Evolutionary conservation across 345 rosid species (phyloP).

Genomic region (Rhizophora apiculata): DNA sequence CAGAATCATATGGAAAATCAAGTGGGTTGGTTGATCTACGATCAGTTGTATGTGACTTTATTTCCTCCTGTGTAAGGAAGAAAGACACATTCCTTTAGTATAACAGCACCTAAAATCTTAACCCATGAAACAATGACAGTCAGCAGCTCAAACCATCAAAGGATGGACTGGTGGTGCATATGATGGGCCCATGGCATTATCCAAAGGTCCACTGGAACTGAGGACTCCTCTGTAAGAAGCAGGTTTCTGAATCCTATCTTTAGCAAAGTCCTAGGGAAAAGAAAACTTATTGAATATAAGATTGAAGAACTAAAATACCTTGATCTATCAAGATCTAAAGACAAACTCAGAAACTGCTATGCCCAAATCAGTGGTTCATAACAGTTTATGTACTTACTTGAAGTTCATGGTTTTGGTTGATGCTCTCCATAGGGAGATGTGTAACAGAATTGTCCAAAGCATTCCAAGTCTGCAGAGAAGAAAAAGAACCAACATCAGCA

Average conservation of each 20-base stretch:
- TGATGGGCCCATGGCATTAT: conserved; percentile 30
- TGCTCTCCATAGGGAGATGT: conserved; percentile 34
- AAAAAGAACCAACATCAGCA: conserved; percentile 10
- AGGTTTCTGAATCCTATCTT: conserved; percentile 32
- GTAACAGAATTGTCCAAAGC: conserved; percentile 53
- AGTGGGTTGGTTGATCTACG: conserved; percentile 76
- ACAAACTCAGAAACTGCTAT: conserved; percentile 43
- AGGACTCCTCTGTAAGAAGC: conserved; percentile 24
- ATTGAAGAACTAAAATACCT: conserved; percentile 10
- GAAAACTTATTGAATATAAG: conserved; percentile 20
- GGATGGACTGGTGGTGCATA: conserved; percentile 36
- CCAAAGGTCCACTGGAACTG: conserved; percentile 28
- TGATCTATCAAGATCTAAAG: conserved; percentile 10
- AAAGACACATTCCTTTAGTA: conserved; percentile 10
- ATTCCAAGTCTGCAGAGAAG: conserved; percentile 67
- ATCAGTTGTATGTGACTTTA: conserved; percentile 32
- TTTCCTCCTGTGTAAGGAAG: conserved; percentile 44
- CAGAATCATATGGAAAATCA: conserved; percentile 78
- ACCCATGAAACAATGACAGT: background rate
- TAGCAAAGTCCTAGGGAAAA: conserved; percentile 34
- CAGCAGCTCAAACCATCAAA: conserved; percentile 36
- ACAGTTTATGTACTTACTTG: conserved; percentile 32
- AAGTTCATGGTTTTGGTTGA: conserved; percentile 34
- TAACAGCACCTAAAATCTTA: background rate
- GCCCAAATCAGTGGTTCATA: conserved; percentile 35